Base-by-base conservation (phyloP, 2,329 filamentous ascomycete genomes). In the Chaetothyriales sp. region DNA sequence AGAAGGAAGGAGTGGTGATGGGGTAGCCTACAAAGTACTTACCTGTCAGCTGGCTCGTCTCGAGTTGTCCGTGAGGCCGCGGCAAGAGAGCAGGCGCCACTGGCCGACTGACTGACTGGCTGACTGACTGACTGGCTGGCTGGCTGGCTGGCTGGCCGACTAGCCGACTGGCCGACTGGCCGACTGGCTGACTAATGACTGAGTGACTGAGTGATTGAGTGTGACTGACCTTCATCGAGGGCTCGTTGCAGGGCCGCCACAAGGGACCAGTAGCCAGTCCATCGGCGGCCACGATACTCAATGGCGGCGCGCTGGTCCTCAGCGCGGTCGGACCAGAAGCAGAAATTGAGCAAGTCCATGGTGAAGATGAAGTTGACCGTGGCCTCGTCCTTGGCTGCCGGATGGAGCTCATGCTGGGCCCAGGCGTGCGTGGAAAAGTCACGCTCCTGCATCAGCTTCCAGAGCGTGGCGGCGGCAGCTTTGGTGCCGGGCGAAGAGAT, bases 301-400 rank as follows among this genome's bases (percentile, higher is more conserved):
- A 98, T 77, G 8, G 85, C 78, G 66, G 90, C 98, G 9, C 88
- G 77, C 61, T 90, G 81, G 4, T 81, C 76, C 9, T 85, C 82
- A 2, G 67, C 63, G 54, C 75, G 69, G 49, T 86, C 83, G 13
- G 87, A 94, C 92, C 92, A 98, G 67, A 98, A 98, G 19, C 84
- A 94, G 65, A 97, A 98, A 66, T 98, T 98, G 48, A 98, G 72
- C 25, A 98, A 68, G 66, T 98, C 92, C 88, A 98, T 94, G 18
- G 86, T 88, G 66, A 98, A 97, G 62, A 98, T 90, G 65, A 98
- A 97, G 57, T 86, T 83, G 19, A 94, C 80, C 0, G 88, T 89
- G 48, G 69, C 76, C 63, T 87, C 85, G 64, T 94, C 83, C 63
- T 88, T 88, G 44, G 78, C 63, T 28, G 55, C 47, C 1, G 92